Evolutionary conservation across 1,284 basidiomycete species (phyloP), one percentile per base, ranked within the genome.

Genomic region (Irpex sp.): DNA sequence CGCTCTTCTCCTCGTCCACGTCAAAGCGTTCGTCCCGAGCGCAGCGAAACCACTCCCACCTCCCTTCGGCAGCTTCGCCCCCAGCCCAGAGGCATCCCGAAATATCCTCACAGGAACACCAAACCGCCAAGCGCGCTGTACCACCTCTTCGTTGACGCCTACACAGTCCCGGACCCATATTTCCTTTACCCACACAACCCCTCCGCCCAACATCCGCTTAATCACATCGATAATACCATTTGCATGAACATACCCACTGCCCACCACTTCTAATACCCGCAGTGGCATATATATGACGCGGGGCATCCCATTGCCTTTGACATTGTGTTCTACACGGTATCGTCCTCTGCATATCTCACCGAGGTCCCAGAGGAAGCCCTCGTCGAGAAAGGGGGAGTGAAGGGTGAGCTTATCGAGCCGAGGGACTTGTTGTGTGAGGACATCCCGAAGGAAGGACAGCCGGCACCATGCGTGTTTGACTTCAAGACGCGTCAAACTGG

Each of bases 381-480:
- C 71, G 17, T 70, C 68, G 9, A 71, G 62, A 31, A 64, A 67
- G 38, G 70, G 37, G 13, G 72, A 72, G 40, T 67, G 69, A 47
- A 75, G 66, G 21, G 69, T 67, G 11, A 75, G 70, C 49, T 71
- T 67, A 34, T 66, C 65, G n/a, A 70, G 66, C 19, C 67, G 68
- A 1, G 72, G 70, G 2, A 73, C 67, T 40, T 65, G 64, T 36
- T 68, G 62, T 17, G 67, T 65, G 31, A 75, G 64, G 15, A 75
- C 66, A 26, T 70, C 59, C 19, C 65, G 65, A 34, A 73, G 59
- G 69, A 74, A 72, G 36, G 68, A 67, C 19, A 68, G 65, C 48
- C 73, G 73, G n/a, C 71, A 68, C 74, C 74, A 75, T 3, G 68
- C 66, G 57, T 73, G 63, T 37, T 72, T 69, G 63, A 74, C 52